These are phyloP conservation scores for Trypanosoma avium DNA, from an alignment of 208 protist species.

Conservation along the genomic window DNA sequence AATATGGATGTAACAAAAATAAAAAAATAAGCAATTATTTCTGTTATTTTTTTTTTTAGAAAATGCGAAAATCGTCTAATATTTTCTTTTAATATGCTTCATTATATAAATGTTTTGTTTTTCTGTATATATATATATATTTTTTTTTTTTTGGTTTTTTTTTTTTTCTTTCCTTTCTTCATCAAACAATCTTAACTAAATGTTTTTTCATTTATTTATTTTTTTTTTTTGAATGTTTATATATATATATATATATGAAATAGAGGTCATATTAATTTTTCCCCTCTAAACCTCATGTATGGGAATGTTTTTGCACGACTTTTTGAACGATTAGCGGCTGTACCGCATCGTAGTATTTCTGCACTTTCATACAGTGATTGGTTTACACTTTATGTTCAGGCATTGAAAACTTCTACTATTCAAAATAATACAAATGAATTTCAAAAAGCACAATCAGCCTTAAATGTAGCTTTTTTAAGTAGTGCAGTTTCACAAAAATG, in stretches of 20 bases:
- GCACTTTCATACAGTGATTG: constrained; percentile 64
- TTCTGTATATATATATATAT: neutral
- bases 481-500: constrained; percentile 61
- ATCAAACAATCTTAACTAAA: no score
- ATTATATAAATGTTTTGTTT: neutral
- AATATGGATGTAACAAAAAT: no score
- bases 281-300: no score
- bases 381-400: constrained; percentile 62
- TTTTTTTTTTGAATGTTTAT: no score
- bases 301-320: constrained; percentile 27
- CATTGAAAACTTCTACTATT: constrained; percentile 24
- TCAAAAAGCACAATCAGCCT: constrained; percentile 4
- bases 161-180: constrained; percentile 13
- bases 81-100: neutral
- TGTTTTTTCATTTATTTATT: no score
- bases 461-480: constrained; percentile 57
- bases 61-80: no score
- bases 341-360: constrained; percentile 66
- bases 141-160: neutral
- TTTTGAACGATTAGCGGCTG: constrained; percentile 31
- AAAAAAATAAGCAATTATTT: no score
- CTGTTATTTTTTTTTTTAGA: neutral
- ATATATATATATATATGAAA: no score
- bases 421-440: neutral
- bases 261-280: no score